These are phyloP conservation scores for Niebla homalea DNA, from an alignment of 495 filamentous ascomycete genomes.

Conservation along the genomic window DNA sequence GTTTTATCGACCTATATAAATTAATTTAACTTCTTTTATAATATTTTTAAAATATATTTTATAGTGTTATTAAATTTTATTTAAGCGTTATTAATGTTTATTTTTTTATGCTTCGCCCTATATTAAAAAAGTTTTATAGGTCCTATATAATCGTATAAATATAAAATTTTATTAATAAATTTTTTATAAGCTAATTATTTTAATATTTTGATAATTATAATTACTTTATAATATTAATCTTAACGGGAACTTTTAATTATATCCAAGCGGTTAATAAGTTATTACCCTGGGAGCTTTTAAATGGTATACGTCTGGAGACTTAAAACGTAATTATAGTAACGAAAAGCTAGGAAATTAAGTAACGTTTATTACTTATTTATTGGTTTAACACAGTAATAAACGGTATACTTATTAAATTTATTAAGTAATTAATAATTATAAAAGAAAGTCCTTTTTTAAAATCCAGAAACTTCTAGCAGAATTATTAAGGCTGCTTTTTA, in stretches of 20 bases:
- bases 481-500: neutral
- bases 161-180: conserved; percentile 3
- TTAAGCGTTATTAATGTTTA: too few relatives aligned
- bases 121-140: too few relatives aligned
- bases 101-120: too few relatives aligned
- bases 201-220: neutral
- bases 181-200: neutral
- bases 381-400: neutral
- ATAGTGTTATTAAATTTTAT: too few relatives aligned
- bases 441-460: neutral
- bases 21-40: conserved; percentile 2
- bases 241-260: conserved; percentile 1
- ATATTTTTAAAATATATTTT: neutral
- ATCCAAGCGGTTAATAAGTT: neutral
- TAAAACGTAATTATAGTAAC: neutral
- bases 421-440: conserved; percentile 4
- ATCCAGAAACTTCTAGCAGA: neutral
- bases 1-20: too few relatives aligned
- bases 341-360: neutral
- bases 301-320: neutral
- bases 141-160: neutral
- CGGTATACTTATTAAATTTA: neutral
- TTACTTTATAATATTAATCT: conserved; percentile 1
- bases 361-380: neutral
- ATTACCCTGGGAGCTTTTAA: neutral